phyloP scores from a whole-genome alignment of 441 rosid species.

The Manihot esculenta region DNA sequence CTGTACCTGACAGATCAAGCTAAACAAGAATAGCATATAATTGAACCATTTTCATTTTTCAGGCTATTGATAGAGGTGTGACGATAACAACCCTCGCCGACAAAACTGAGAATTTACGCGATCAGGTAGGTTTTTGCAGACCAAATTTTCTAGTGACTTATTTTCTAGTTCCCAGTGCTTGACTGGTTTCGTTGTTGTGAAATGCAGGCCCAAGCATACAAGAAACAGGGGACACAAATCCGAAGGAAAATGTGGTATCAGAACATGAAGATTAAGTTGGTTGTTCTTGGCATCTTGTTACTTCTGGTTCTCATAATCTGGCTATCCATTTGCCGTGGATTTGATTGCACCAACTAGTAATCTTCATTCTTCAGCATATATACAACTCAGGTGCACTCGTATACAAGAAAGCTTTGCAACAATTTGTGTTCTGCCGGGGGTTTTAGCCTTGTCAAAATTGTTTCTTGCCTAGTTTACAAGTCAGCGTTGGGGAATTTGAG shows the following conservation, averaged over 20 bases:
- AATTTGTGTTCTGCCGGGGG: constrained; percentile 7
- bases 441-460: not conserved
- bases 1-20: not conserved
- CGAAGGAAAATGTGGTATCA: constrained; percentile 86
- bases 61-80: constrained; percentile 81
- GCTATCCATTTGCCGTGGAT: constrained; percentile 85
- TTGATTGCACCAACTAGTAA: constrained; percentile 63
- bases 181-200: constrained; percentile 8
- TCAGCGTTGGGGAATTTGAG: not conserved
- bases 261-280: constrained; percentile 92
- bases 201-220: constrained; percentile 68
- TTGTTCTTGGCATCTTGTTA: constrained; percentile 68
- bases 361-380: not conserved
- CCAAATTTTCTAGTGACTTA: not conserved
- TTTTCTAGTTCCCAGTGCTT: not conserved
- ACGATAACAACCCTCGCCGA: constrained; percentile 53
- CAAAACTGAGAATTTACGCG: constrained; percentile 63
- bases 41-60: constrained; percentile 26
- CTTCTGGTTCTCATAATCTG: constrained; percentile 71
- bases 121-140: constrained; percentile 48
- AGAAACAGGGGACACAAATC: constrained; percentile 63
- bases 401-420: constrained; percentile 15
- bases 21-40: not conserved
- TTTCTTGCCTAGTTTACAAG: constrained; percentile 2
- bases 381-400: not conserved